Evolutionary conservation across 1,284 basidiomycete species (phyloP).

Genomic region (Rhodofomes roseus): DNA sequence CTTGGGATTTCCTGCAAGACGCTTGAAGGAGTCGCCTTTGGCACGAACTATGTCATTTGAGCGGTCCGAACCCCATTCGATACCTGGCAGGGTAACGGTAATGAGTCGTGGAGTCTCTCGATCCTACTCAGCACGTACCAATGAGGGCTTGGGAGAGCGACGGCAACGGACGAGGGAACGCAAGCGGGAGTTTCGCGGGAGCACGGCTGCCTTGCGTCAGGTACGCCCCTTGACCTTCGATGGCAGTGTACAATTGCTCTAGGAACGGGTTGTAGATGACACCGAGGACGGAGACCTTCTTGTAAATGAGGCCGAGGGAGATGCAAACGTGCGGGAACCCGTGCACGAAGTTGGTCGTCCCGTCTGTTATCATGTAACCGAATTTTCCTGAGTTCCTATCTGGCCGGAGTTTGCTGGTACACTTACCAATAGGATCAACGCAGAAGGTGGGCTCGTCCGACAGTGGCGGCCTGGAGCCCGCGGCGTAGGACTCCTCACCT

Average conservation of each 20-base stretch:
- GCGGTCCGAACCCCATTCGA: conserved; percentile 93
- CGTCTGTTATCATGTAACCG: conserved; percentile 50
- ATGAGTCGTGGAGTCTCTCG: neutral
- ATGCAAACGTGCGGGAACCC: conserved; percentile 89
- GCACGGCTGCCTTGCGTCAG: conserved; percentile 49
- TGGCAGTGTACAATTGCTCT: conserved; percentile 79
- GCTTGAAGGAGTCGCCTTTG: conserved; percentile 72
- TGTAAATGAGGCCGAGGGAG: conserved; percentile 87
- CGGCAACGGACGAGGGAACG: conserved; percentile 62
- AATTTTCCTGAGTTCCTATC: neutral
- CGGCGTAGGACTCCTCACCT: conserved; percentile 86
- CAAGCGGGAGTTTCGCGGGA: conserved; percentile 60
- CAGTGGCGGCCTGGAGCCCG: conserved; percentile 65
- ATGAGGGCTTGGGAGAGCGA: conserved; percentile 82
- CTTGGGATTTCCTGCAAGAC: conserved; percentile 73
- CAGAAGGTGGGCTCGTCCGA: conserved; percentile 91
- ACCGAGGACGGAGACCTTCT: conserved; percentile 79
- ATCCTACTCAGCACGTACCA: conserved; percentile 32
- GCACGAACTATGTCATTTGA: conserved; percentile 50
- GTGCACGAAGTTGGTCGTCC: conserved; percentile 94
- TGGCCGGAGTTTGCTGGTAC: neutral
- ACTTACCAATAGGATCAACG: conserved; percentile 79
- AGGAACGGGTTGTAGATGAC: conserved; percentile 94
- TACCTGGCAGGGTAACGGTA: conserved; percentile 42
- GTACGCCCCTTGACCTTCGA: conserved; percentile 79